phyloP scores from a whole-genome alignment of 2,329 filamentous ascomycete genomes.

The Epichloe hybrida region DNA sequence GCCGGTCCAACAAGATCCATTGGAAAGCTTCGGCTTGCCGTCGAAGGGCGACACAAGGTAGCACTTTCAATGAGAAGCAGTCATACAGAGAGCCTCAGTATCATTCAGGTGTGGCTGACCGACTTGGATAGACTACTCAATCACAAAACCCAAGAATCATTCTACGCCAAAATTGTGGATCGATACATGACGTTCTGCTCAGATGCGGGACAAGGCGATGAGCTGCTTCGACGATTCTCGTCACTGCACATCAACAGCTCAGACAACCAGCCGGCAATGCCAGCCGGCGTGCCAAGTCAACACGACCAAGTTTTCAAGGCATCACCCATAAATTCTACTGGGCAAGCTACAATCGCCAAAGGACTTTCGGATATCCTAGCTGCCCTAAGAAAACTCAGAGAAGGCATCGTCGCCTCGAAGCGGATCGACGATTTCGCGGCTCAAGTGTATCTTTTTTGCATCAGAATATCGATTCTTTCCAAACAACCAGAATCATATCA shows the following conservation, averaged over 20 bases:
- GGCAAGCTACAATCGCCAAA: constrained; percentile 31
- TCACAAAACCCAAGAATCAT: constrained; percentile 65
- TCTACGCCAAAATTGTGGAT: constrained; percentile 77
- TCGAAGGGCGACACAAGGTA: constrained; percentile 85
- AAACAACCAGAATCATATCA: constrained; percentile 81
- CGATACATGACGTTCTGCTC: constrained; percentile 86
- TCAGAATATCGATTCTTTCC: constrained; percentile 68
- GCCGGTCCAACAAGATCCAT: constrained; percentile 58
- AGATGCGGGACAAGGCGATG: constrained; percentile 53
- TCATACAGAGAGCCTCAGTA: background rate
- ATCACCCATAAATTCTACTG: constrained; percentile 6
- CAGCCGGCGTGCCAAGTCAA: background rate
- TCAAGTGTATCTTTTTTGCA: constrained; percentile 77
- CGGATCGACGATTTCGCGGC: constrained; percentile 69
- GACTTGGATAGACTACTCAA: constrained; percentile 46
- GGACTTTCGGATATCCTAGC: constrained; percentile 64
- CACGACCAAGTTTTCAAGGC: background rate
- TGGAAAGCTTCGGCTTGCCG: constrained; percentile 71
- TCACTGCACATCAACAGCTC: constrained; percentile 31
- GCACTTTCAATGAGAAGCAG: background rate
- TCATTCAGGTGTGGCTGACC: background rate
- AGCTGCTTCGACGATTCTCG: constrained; percentile 62
- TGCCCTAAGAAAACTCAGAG: constrained; percentile 81
- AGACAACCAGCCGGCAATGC: background rate
- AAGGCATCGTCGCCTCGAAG: constrained; percentile 70